These are phyloP conservation scores for Xylogone sp. DNA, from an alignment of 2,329 filamentous ascomycete species.

Conservation along the genomic window DNA sequence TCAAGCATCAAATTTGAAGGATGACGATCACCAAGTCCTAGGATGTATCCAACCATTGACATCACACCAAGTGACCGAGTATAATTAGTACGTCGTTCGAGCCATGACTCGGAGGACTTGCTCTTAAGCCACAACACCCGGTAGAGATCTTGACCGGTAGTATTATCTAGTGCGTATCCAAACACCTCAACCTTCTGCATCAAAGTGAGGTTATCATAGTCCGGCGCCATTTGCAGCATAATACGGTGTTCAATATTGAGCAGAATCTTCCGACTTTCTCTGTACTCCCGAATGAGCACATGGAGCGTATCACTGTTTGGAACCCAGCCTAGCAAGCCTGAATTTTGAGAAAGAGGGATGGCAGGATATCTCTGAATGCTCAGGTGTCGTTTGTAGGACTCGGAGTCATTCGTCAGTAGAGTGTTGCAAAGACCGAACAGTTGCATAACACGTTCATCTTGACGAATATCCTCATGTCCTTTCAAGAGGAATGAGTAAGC, in stretches of 20 bases:
- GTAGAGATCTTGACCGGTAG: constrained; percentile 96
- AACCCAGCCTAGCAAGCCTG: constrained; percentile 92
- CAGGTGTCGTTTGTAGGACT: constrained; percentile 95
- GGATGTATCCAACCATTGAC: constrained; percentile 99
- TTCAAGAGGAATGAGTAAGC: constrained; percentile 90
- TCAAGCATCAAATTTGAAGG: constrained; percentile 98
- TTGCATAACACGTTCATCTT: constrained; percentile 99
- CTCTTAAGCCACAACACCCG: constrained; percentile 98
- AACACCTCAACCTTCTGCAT: constrained; percentile 99
- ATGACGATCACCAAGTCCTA: constrained; percentile 93
- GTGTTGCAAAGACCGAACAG: constrained; percentile 98
- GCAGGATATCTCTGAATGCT: constrained; percentile 94
- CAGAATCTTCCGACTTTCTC: constrained; percentile 93
- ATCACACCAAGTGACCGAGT: constrained; percentile 96
- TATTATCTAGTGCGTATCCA: constrained; percentile 98
- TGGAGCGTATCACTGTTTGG: constrained; percentile 97
- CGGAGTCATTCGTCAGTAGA: constrained; percentile 85
- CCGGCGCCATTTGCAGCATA: constrained; percentile 99
- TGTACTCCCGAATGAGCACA: constrained; percentile 93
- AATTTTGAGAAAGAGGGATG: constrained; percentile 96
- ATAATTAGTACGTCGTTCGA: constrained; percentile 97
- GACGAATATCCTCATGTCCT: constrained; percentile 98
- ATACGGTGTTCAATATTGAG: constrained; percentile 99
- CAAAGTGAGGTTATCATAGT: constrained; percentile 96
- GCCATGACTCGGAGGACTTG: constrained; percentile 96